Base-by-base conservation (phyloP, 768 basidiomycete genomes). In the Coprinellus micaceus region DNA sequence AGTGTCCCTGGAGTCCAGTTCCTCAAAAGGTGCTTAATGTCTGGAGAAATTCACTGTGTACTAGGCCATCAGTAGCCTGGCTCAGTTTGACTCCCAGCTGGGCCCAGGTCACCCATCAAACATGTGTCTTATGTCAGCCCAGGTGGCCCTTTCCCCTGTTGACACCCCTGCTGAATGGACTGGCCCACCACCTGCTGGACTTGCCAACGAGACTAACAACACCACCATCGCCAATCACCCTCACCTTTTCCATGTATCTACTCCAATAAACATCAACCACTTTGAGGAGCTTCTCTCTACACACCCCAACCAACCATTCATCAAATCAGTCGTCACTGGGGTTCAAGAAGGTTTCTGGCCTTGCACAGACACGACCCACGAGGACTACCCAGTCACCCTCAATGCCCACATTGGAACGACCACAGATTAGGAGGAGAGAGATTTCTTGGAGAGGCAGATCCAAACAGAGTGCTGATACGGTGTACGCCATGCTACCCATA, bases 301-400 rank as follows among this genome's bases (percentile, higher is more conserved):
- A 3, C 69, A 73, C 50, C 71, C 71, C 0, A 73, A 72, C 52
- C 62, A 28, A 10, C 29, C 60, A 2, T 64, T 72, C 22, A 68
- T 73, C 11, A 9, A 56, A 2, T 71, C 66, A 9, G 64, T 72
- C 2, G 54, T 56, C 9, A 0, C 12, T 0, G 63, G 64, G 13
- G 51, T 73, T 0, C 25, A 61, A 0, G 58, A 70, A 17, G 69
- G 71, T 1, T 71, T 73, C 52, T 73, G 69, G 71, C 71, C 71
- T 4, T 69, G 51, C 37, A 66, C 66, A 1, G 39, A 66, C 21
- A 64, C 63, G 13, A 1, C n/a, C 7, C 10, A 11, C 5, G 33
- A 33, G 7, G 52, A 47, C 2, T 61, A 58, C 37, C 63, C 62
- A 15, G 28, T 7, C 6, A 63, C 53, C 0, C 39, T 49, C 25